phyloP scores from a whole-genome alignment of 495 filamentous ascomycete species.

The Diplogelasinospora grovesii region DNA sequence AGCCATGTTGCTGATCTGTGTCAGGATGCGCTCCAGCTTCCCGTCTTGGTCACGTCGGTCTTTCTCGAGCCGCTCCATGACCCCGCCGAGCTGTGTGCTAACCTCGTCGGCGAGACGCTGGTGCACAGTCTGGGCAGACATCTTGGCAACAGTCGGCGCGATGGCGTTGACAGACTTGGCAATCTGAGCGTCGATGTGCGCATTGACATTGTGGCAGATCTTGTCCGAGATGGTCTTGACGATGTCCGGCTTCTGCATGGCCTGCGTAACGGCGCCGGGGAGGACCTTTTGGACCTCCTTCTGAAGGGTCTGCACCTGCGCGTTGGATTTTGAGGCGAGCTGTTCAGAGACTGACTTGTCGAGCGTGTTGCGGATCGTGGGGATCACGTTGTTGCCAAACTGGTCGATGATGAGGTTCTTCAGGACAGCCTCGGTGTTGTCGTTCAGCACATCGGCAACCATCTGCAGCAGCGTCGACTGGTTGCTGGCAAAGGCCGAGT shows the following conservation, averaged over 20 bases:
- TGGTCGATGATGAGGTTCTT: conserved; percentile 59
- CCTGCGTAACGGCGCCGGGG: conserved; percentile 36
- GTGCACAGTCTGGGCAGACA: conserved; percentile 54
- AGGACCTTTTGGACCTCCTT: conserved; percentile 52
- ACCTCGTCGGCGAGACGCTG: conserved; percentile 28
- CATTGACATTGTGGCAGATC: conserved; percentile 55
- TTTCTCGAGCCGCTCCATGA: conserved; percentile 51
- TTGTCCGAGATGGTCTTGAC: conserved; percentile 65
- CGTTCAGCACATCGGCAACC: conserved; percentile 78
- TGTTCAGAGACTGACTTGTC: conserved; percentile 41
- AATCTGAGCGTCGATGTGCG: conserved; percentile 63
- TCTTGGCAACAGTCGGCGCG: conserved; percentile 56
- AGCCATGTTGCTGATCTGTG: conserved; percentile 61
- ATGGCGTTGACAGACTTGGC: conserved; percentile 55
- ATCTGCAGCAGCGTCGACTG: conserved; percentile 61
- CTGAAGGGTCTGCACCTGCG: conserved; percentile 47
- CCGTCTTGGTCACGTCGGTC: conserved; percentile 61
- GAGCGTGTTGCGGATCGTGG: conserved; percentile 39
- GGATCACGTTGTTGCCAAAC: conserved; percentile 60
- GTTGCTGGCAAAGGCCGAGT: conserved; percentile 26
- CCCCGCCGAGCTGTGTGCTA: conserved; percentile 26
- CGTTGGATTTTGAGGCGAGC: conserved; percentile 38
- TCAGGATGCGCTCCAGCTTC: conserved; percentile 80
- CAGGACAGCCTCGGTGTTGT: conserved; percentile 81
- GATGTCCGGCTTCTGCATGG: conserved; percentile 63